Conservation (phyloP, 1,139 yeast species). For the Geotrichum restrictum region DNA sequence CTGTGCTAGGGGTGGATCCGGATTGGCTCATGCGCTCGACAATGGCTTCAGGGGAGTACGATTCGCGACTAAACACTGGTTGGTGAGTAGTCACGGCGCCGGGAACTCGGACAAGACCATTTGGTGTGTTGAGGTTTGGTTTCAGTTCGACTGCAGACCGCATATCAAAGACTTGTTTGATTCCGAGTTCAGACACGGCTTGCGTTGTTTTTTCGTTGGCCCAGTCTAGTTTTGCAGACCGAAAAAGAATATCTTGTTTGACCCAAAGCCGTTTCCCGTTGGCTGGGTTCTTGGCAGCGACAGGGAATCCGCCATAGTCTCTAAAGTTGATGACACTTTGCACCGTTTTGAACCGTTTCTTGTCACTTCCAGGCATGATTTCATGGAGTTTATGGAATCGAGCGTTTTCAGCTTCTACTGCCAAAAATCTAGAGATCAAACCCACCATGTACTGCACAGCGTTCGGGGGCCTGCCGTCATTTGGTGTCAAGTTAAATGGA, state of each 20-base stretch:
- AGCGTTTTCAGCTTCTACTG: slow-evolving; percentile 47
- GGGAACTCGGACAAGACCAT: slow-evolving; percentile 29
- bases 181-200: slow-evolving; percentile 39
- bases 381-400: slow-evolving; percentile 46
- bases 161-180: slow-evolving; percentile 62
- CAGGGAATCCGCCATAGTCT: slow-evolving; percentile 74
- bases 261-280: slow-evolving; percentile 36
- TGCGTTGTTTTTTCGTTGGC: not conserved
- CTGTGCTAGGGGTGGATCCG: slow-evolving; percentile 47
- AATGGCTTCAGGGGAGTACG: slow-evolving; percentile 63
- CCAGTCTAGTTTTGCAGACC: slow-evolving; percentile 49
- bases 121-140: slow-evolving; percentile 23
- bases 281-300: not conserved
- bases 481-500: slow-evolving; percentile 20
- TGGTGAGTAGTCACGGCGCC: slow-evolving; percentile 53
- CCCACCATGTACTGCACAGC: slow-evolving; percentile 57
- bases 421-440: slow-evolving; percentile 51
- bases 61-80: slow-evolving; percentile 57
- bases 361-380: slow-evolving; percentile 3
- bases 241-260: slow-evolving; percentile 52
- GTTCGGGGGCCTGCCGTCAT: slow-evolving; percentile 45
- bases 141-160: slow-evolving; percentile 66
- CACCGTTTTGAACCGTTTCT: slow-evolving; percentile 11
- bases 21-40: slow-evolving; percentile 55
- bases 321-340: slow-evolving; percentile 66